phyloP scores from a whole-genome alignment of 257 asterid species.

The Solanum pennellii region DNA sequence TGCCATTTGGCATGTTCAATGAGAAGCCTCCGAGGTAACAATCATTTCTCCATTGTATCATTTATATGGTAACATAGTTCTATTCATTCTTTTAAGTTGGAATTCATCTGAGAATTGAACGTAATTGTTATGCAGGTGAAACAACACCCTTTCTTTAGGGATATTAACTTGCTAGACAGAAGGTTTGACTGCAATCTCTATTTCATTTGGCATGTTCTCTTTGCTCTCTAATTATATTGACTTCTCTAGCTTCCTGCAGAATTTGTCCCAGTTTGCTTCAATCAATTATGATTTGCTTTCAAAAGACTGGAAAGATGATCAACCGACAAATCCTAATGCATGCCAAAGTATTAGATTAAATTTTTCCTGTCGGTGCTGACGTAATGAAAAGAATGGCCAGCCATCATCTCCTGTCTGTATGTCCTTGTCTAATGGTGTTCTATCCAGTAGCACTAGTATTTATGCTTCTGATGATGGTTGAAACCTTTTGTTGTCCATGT shows the following conservation, averaged over 20 bases:
- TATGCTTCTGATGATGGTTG: not conserved
- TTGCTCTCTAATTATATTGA: not conserved
- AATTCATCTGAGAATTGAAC: not conserved
- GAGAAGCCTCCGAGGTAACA: slow-evolving; percentile 39
- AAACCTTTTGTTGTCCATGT: not conserved
- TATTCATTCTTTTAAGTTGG: not conserved
- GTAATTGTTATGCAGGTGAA: slow-evolving; percentile 53
- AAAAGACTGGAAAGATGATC: slow-evolving; percentile 78
- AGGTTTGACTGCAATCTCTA: slow-evolving; percentile 32
- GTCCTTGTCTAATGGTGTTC: not conserved
- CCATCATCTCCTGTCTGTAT: not conserved
- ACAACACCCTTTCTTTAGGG: slow-evolving; percentile 78
- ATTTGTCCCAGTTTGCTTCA: slow-evolving; percentile 90
- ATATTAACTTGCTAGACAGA: slow-evolving; percentile 90
- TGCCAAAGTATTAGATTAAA: not conserved
- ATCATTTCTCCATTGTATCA: not conserved
- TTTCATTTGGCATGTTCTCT: not conserved
- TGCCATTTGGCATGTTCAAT: too few relatives aligned
- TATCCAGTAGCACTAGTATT: not conserved
- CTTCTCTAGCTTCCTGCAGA: slow-evolving; percentile 25
- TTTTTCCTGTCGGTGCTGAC: not conserved
- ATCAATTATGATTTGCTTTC: slow-evolving; percentile 82
- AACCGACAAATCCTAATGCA: slow-evolving; percentile 38
- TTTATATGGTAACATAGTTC: not conserved
- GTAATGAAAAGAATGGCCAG: not conserved